A percentile compares a stretch with the other conserved stretches of the same genome.
phyloP scores from a whole-genome alignment of 2,329 filamentous ascomycete genomes.

The Ascocoryne sarcoides region DNA sequence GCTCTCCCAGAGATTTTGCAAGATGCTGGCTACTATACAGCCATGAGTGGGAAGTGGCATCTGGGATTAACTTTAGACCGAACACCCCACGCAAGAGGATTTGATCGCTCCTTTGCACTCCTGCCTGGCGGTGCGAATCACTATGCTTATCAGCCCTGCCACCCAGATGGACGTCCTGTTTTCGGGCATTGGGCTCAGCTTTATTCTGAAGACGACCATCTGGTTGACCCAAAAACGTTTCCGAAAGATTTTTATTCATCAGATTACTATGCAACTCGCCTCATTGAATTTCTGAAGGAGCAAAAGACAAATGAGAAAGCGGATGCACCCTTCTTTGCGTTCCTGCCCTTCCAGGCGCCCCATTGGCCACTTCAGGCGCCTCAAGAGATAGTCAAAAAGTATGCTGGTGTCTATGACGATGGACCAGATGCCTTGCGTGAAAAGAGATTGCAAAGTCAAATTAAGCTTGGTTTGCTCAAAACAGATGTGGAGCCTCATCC shows the following conservation, averaged over 20 bases:
- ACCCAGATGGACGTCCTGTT: neutral
- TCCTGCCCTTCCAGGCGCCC: constrained; percentile 43
- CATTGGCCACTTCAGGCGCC: constrained; percentile 47
- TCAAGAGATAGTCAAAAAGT: constrained; percentile 26
- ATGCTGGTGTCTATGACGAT: constrained; percentile 47
- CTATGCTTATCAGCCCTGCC: constrained; percentile 21
- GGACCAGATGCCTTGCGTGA: constrained; percentile 49
- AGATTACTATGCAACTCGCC: constrained; percentile 8
- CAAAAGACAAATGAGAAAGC: constrained; percentile 14
- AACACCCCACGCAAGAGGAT: constrained; percentile 40
- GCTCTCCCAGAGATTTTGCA: constrained; percentile 42
- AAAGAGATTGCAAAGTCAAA: constrained; percentile 44
- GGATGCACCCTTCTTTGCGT: constrained; percentile 38
- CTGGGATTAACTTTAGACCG: constrained; percentile 1
- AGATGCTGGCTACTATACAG: constrained; percentile 1
- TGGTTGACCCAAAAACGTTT: constrained; percentile 11
- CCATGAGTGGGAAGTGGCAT: constrained; percentile 6
- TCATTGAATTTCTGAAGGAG: constrained; percentile 9
- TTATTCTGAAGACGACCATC: constrained; percentile 30
- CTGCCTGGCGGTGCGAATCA: constrained; percentile 41
- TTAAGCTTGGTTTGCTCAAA: constrained; percentile 35
- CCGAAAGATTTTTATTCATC: constrained; percentile 9
- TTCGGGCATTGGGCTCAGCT: constrained; percentile 24
- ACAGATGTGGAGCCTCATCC: constrained; percentile 14
- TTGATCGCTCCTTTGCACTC: constrained; percentile 31